These are phyloP conservation scores for Trypanosoma avium DNA, from an alignment of 208 protist species.

Conservation along the genomic window DNA sequence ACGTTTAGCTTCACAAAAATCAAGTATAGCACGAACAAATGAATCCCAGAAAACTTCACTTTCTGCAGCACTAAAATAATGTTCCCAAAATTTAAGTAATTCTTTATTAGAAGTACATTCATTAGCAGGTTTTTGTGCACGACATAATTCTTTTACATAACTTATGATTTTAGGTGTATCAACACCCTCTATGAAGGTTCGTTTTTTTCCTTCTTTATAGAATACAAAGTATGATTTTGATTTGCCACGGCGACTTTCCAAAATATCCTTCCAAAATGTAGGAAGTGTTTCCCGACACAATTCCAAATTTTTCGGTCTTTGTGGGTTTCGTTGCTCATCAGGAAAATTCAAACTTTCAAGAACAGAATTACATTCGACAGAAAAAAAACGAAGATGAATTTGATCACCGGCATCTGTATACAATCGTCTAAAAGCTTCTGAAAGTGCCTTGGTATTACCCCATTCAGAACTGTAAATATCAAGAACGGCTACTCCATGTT, in stretches of 20 bases:
- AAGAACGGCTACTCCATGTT: constrained; percentile 83
- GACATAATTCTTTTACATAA: constrained; percentile 74
- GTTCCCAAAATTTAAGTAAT: constrained; percentile 72
- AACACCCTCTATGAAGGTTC: constrained; percentile 72
- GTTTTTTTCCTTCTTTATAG: constrained; percentile 84
- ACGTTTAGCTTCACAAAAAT: constrained; percentile 1
- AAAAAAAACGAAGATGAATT: constrained; percentile 82
- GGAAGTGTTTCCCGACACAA: constrained; percentile 59
- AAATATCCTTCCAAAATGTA: constrained; percentile 58
- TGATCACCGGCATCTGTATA: constrained; percentile 77
- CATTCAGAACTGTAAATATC: constrained; percentile 89
- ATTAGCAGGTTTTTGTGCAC: constrained; percentile 60
- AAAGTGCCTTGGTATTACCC: constrained; percentile 82
- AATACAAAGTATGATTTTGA: constrained; percentile 89
- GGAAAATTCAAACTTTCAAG: constrained; percentile 61
- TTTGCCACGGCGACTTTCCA: constrained; percentile 61
- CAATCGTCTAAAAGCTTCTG: constrained; percentile 84
- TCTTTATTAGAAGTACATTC: constrained; percentile 77
- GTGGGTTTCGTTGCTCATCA: constrained; percentile 35
- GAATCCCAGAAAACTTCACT: constrained; percentile 53
- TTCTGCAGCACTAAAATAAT: constrained; percentile 62
- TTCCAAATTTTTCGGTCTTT: constrained; percentile 33
- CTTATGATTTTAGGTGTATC: constrained; percentile 84
- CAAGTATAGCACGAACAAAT: constrained; percentile 46
- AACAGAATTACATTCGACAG: constrained; percentile 82